phyloP scores from a whole-genome alignment of 345 rosid genomes.

The Raphanus sativus region DNA sequence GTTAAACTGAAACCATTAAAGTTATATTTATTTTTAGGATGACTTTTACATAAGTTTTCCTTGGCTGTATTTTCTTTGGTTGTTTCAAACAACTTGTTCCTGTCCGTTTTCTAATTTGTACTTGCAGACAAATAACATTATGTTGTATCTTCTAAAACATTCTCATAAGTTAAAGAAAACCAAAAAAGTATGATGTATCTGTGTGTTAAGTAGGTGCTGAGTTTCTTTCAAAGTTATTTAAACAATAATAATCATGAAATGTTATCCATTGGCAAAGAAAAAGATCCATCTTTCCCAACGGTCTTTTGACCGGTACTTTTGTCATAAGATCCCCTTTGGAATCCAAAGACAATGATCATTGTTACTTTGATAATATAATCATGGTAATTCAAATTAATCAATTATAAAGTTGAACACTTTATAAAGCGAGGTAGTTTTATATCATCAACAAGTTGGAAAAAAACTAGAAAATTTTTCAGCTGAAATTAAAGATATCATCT shows the following conservation, averaged over 20 bases:
- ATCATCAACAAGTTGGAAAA: not conserved
- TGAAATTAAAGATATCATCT: not conserved
- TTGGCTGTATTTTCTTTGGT: not conserved
- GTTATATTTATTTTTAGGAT: no score
- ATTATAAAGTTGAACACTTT: not conserved
- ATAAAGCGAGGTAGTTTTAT: no score
- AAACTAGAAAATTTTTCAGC: not conserved
- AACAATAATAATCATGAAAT: slow-evolving; percentile 1
- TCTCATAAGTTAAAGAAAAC: not conserved
- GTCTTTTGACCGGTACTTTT: slow-evolving; percentile 42
- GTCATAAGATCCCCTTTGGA: slow-evolving; percentile 41
- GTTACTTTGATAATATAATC: slow-evolving; percentile 21
- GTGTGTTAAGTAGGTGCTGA: not conserved
- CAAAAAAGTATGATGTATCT: not conserved
- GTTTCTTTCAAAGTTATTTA: not conserved
- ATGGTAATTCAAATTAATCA: slow-evolving; percentile 1
- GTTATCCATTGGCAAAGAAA: slow-evolving; percentile 11
- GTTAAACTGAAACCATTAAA: not conserved
- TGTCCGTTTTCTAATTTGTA: not conserved
- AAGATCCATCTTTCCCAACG: slow-evolving; percentile 33
- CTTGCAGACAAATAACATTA: not conserved
- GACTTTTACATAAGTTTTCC: not conserved
- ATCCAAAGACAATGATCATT: slow-evolving; percentile 42
- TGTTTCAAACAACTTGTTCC: not conserved
- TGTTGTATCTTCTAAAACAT: not conserved